Evolutionary conservation across 768 basidiomycete species (phyloP), one percentile per base, ranked within the genome.

Genomic region (Vararia minispora): DNA sequence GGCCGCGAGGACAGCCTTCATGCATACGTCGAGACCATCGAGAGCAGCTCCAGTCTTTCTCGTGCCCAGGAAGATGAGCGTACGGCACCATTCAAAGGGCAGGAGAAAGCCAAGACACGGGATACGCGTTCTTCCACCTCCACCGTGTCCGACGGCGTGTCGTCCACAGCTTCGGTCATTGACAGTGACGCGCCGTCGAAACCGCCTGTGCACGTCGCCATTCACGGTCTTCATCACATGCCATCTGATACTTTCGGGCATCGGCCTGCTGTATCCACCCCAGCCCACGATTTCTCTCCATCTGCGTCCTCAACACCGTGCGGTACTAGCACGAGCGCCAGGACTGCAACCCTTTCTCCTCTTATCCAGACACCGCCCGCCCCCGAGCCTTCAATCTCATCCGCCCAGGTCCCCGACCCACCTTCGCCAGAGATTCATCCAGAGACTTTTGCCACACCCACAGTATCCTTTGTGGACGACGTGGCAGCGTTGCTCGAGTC

Each of bases 21-120:
- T 57, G 79, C 75, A 3, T 81, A 71, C 51, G 72, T 81, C 10
- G 77, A 80, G 55, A 62, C 66, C 25, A 52, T 82, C 22, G 63
- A 65, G 26, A 63, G 61, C 37, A 65, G 67, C 35, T 49, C 53
- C 17, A 61, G 56, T 39, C 26, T 52, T 31, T 59, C 63, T 22
- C 48, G 47, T 11, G 46, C 52, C 33, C 46, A 50, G 24, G 37
- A 29, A 37, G 35, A 47, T 7, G 35, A 39, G 28, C 42, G 48
- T 42, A 54, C 47, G 36, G 46, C 40, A 13, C 49, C 50, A 23
- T 37, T 52, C 14, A 52, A 75, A 76, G 55, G 74, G 68, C 23
- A 83, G 81, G 53, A 60, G 47, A 39, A 70, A 51, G 40, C 68
- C 61, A 23, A 37, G 26, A 22, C 32, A 39, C 33, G 38, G n/a